These are phyloP conservation scores for Cordyceps fumosorosea DNA, from an alignment of 2,329 filamentous ascomycete species.

Conservation along the genomic window DNA sequence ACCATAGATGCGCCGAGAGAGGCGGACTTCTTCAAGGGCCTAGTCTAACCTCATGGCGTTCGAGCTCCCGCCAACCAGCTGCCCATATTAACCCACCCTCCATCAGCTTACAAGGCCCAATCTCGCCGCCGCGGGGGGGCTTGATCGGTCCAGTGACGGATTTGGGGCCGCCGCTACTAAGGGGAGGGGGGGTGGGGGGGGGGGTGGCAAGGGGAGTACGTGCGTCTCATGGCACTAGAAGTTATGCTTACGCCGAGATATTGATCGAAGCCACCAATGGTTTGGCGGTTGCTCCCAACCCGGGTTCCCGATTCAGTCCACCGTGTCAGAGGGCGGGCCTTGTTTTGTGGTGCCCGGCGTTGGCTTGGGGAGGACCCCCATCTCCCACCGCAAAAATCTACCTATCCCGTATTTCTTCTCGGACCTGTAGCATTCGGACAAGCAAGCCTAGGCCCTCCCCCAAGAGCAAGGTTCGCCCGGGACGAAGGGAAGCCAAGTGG, in stretches of 20 bases:
- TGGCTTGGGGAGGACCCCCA: conserved; percentile 6
- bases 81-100: background rate
- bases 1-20: background rate
- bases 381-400: conserved; percentile 10
- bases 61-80: background rate
- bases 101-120: background rate
- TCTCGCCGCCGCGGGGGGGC: background rate
- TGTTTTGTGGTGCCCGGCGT: conserved; percentile 5
- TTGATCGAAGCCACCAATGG: conserved; percentile 11
- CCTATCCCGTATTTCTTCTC: conserved; percentile 5
- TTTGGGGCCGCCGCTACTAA: background rate
- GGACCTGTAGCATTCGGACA: background rate
- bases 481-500: background rate
- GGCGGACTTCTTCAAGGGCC: too few species aligned
- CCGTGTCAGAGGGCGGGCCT: background rate
- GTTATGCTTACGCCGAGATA: conserved; percentile 9
- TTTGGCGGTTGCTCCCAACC: conserved; percentile 3
- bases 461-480: background rate
- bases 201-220: background rate
- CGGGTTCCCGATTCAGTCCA: conserved; percentile 6
- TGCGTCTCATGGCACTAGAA: background rate
- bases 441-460: background rate
- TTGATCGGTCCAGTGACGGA: conserved; percentile 6
- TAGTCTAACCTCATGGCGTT: background rate
- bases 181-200: background rate